These are phyloP conservation scores for Cryptosporidium andersoni DNA, from an alignment of 169 alveolate genomes.

Conservation along the genomic window DNA sequence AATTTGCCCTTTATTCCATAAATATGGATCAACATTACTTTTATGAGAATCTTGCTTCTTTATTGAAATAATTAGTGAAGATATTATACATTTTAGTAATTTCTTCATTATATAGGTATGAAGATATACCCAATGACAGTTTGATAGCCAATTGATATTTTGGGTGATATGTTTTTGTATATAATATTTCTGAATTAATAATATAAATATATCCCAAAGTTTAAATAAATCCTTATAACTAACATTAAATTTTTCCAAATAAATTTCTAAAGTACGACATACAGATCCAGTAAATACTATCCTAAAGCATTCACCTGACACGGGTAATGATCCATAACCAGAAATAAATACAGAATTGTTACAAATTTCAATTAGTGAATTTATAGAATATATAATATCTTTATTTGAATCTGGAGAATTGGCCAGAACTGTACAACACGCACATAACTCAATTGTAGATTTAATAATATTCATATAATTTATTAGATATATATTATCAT, in stretches of 20 bases:
- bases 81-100: constrained; percentile 14
- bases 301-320: constrained; percentile 51
- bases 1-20: not conserved
- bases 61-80: not conserved
- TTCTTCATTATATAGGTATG: constrained; percentile 1
- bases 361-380: constrained; percentile 2
- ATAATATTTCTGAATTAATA: constrained; percentile 13
- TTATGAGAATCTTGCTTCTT: not conserved
- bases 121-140: constrained; percentile 55
- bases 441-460: constrained; percentile 10
- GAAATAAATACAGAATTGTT: constrained; percentile 32
- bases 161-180: constrained; percentile 48
- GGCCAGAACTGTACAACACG: constrained; percentile 7
- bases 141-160: constrained; percentile 50
- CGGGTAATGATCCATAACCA: constrained; percentile 46
- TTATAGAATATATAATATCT: not conserved
- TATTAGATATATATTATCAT: constrained; percentile 2
- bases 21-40: not conserved
- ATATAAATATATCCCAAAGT: constrained; percentile 14
- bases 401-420: not conserved
- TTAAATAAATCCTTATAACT: not conserved
- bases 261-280: not conserved
- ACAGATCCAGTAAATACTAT: constrained; percentile 22
- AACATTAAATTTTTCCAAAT: not conserved
- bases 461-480: constrained; percentile 18